phyloP scores from a whole-genome alignment of 345 rosid species.

The Heritiera littoralis region DNA sequence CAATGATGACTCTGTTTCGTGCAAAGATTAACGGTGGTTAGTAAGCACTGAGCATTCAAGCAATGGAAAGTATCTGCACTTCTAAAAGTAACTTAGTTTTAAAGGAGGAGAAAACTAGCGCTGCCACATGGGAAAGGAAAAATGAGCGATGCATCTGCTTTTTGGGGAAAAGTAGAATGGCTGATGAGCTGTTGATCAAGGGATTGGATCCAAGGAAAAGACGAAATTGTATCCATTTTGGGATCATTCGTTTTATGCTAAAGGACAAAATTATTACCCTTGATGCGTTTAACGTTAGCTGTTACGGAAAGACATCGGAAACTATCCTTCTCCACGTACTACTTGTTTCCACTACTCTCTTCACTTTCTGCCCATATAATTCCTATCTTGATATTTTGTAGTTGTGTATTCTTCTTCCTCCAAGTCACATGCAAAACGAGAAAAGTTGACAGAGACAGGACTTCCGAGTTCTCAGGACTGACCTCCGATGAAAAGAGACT shows the following conservation, averaged over 20 bases:
- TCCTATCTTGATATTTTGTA: not conserved
- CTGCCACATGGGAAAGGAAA: not conserved
- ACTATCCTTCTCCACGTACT: not conserved
- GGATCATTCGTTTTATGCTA: not conserved
- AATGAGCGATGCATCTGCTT: not conserved
- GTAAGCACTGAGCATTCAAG: not conserved
- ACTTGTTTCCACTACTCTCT: not conserved
- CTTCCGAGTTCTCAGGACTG: too few relatives aligned
- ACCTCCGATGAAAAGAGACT: not conserved
- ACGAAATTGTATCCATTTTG: too few relatives aligned
- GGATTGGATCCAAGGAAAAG: not conserved
- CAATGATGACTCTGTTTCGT: conserved; percentile 51
- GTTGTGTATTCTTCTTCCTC: not conserved
- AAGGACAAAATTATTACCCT: not conserved
- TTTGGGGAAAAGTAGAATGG: not conserved
- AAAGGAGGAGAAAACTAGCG: not conserved
- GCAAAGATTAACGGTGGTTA: conserved; percentile 52
- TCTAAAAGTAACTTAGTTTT: not conserved
- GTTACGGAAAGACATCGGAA: not conserved
- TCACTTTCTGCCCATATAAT: not conserved
- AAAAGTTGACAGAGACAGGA: not conserved
- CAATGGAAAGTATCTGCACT: not conserved
- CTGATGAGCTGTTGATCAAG: not conserved
- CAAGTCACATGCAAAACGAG: not conserved
- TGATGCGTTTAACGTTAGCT: not conserved